Evolutionary conservation across 176 grass and related monocot genomes (phyloP).

Genomic region (Oryza australiensis): DNA sequence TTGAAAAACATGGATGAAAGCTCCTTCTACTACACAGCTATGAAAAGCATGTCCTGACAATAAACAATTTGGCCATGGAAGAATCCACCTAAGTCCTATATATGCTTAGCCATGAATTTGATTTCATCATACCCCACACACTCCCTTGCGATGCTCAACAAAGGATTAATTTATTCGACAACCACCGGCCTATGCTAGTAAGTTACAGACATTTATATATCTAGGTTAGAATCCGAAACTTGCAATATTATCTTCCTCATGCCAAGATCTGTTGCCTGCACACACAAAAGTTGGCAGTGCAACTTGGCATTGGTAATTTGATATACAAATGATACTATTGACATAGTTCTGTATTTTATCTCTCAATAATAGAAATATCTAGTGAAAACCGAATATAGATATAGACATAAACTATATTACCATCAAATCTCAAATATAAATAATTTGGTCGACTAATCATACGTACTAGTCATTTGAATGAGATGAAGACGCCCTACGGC

Average conservation of each 20-base stretch:
- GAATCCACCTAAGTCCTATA: no score
- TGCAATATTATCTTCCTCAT: neutral
- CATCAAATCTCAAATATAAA: neutral
- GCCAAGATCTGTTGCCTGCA: neutral
- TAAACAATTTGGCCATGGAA: no score
- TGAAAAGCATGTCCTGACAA: neutral
- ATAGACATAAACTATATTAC: no score
- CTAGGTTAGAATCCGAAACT: neutral
- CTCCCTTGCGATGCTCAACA: neutral
- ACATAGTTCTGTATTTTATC: neutral
- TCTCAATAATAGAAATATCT: no score
- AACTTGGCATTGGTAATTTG: neutral
- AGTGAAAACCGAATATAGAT: no score
- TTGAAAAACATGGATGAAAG: neutral
- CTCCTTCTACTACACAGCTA: neutral
- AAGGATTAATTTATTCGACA: neutral
- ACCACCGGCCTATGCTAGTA: neutral
- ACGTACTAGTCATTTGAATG: neutral
- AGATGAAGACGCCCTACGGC: neutral
- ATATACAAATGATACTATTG: neutral
- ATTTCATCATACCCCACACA: neutral
- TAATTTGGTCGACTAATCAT: neutral
- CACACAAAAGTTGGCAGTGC: neutral
- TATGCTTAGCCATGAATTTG: no score
- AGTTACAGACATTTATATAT: neutral